Conservation (phyloP, 2,329 filamentous ascomycete species). For the Geosmithia morbida region DNA sequence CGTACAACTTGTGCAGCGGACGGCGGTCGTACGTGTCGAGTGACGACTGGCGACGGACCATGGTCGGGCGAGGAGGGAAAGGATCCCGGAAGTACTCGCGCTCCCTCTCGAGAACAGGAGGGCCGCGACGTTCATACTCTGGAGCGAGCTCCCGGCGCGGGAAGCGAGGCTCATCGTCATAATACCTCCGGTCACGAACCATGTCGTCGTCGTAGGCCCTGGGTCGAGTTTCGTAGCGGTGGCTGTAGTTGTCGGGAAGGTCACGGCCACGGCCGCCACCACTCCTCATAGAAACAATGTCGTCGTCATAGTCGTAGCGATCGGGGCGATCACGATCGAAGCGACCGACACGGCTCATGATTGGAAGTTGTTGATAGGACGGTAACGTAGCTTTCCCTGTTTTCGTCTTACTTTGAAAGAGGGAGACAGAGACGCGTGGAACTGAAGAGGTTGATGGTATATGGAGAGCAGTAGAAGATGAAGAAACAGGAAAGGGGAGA, state of each 20-base stretch:
- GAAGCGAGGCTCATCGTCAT: conserved; percentile 36
- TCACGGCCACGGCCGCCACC: conserved; percentile 20
- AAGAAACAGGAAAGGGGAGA: background rate
- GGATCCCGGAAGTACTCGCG: conserved; percentile 31
- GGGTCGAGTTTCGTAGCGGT: conserved; percentile 17
- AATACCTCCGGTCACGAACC: conserved; percentile 34
- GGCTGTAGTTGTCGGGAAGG: conserved; percentile 33
- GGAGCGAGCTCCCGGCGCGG: conserved; percentile 14
- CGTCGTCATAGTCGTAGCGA: conserved; percentile 29
- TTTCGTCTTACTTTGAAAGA: background rate
- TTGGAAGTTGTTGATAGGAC: background rate
- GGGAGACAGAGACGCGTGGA: background rate
- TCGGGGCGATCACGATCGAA: conserved; percentile 45
- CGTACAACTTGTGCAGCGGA: conserved; percentile 34
- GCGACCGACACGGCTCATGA: conserved; percentile 14
- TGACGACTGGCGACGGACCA: conserved; percentile 73
- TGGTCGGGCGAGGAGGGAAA: conserved; percentile 46
- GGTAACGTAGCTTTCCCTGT: background rate
- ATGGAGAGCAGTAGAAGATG: background rate
- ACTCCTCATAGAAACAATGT: conserved; percentile 26
- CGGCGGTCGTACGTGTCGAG: conserved; percentile 81
- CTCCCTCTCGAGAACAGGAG: conserved; percentile 35
- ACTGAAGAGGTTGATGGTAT: background rate
- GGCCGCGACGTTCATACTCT: conserved; percentile 37
- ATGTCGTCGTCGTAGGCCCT: conserved; percentile 30